Percentiles rank a stretch among this genome's conserved stretches.
phyloP scores from a whole-genome alignment of 495 filamentous ascomycete species.

The Penicillium malachiteum region DNA sequence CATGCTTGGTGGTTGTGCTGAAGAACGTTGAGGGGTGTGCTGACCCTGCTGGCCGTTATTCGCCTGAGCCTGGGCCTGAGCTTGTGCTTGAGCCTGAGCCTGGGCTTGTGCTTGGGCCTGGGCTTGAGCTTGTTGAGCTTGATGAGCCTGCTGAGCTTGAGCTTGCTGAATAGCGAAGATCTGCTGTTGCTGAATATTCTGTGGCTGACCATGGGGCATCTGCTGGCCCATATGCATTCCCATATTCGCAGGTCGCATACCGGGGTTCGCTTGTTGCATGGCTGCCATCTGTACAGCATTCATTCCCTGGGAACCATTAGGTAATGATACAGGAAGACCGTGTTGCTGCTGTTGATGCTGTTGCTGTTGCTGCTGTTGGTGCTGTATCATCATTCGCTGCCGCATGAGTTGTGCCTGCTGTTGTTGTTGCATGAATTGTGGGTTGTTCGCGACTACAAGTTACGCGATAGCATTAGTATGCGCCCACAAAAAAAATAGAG shows the following conservation, averaged over 20 bases:
- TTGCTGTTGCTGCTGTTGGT: slow-evolving; percentile 43
- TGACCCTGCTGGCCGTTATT: slow-evolving; percentile 42
- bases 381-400: slow-evolving; percentile 35
- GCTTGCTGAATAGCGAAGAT: slow-evolving; percentile 44
- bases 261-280: slow-evolving; percentile 48
- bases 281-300: slow-evolving; percentile 55
- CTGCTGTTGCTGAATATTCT: slow-evolving; percentile 52
- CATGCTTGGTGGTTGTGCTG: slow-evolving; percentile 44
- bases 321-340: slow-evolving; percentile 53
- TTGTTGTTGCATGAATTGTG: slow-evolving; percentile 49
- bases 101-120: slow-evolving; percentile 26
- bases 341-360: slow-evolving; percentile 52
- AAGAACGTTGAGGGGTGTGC: slow-evolving; percentile 48
- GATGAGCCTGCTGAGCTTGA: slow-evolving; percentile 36
- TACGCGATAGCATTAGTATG: slow-evolving; percentile 14
- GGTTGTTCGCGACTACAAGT: slow-evolving; percentile 50
- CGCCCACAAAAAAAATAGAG: slow-evolving; percentile 1
- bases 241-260: slow-evolving; percentile 43
- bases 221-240: slow-evolving; percentile 49
- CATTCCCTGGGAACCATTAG: slow-evolving; percentile 59
- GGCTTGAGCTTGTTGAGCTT: slow-evolving; percentile 34
- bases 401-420: slow-evolving; percentile 42
- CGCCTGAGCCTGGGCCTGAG: slow-evolving; percentile 33
- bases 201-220: slow-evolving; percentile 53
- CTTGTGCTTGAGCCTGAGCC: slow-evolving; percentile 39